These are phyloP conservation scores for Vanrija sp. DNA, from an alignment of 1,284 basidiomycete genomes.

Conservation along the genomic window DNA sequence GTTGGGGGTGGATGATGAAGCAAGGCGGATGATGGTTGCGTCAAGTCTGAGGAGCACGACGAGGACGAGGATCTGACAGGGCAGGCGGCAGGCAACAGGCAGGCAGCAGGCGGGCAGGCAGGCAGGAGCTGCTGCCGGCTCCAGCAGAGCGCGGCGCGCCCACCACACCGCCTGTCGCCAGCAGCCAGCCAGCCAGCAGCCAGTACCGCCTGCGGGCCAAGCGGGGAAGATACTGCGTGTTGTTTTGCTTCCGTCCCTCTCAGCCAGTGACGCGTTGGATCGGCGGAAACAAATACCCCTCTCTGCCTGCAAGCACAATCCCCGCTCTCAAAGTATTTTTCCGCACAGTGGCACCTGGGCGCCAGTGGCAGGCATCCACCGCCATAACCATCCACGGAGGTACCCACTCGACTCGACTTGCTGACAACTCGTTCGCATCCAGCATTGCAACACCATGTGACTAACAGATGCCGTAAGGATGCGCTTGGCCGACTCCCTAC, in stretches of 20 bases:
- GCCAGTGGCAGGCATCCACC: no score
- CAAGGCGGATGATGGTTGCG: neutral
- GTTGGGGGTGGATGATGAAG: neutral
- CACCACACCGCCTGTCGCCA: no score
- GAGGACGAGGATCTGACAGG: no score
- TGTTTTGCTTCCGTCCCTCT: neutral
- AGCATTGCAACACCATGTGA: neutral
- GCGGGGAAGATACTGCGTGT: no score
- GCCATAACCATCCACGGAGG: neutral
- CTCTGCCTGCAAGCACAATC: neutral
- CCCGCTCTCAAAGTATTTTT: neutral
- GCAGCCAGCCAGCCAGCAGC: neutral
- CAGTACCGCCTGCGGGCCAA: neutral
- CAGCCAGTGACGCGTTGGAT: neutral
- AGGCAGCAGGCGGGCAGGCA: neutral
- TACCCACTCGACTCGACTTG: neutral
- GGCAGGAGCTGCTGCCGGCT: no score
- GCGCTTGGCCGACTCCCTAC: no score
- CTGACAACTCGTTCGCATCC: neutral
- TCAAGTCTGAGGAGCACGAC: neutral
- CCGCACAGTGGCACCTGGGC: neutral
- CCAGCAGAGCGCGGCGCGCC: no score
- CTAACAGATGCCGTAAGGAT: no score
- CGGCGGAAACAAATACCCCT: neutral
- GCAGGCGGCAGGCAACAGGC: no score